Base-by-base conservation (phyloP, 2,329 filamentous ascomycete genomes). In the Diaporthe velutina region DNA sequence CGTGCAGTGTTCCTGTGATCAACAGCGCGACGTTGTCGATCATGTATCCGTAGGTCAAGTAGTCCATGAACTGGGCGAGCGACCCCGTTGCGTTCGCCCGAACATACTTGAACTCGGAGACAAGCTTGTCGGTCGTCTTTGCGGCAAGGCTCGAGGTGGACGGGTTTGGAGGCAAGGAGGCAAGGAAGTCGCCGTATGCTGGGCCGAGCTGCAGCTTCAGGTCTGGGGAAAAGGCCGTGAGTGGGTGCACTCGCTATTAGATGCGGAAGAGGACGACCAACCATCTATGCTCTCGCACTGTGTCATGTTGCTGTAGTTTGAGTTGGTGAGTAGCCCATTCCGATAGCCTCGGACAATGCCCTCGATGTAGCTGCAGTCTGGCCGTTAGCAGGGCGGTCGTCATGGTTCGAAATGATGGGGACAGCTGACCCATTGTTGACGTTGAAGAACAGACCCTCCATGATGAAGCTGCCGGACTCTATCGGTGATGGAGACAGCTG, bases 11-110 rank as follows among this genome's bases (percentile, higher is more conserved):
- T 77, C 97, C 97, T 30, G 97, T 99, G 84, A 99, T 99, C 81
- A 99, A 92, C 54, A 99, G 93, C 52, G 97, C 97, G 71, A 99
- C 95, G 81, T 99, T 99, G 86, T 99, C 97, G 85, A 99, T 99
- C 97, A 99, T 99, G 89, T 99, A 99, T 77, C 96, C 96, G 84
- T 99, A 99, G 1, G 97, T 99, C 76, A 99, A 88, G 85, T 98
- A 99, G 84, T 98, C 95, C 91, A 99, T 95, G 85, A 99, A 99
- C 83, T 95, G 95, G 77, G 96, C 93, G 50, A 98, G 91, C 1
- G 95, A 95, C 22, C 97, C 97, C 2, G 95, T 95, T 38, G 96
- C 94, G 82, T 99, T 98, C 77, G 96, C 95, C 79, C 97, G 95
- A 60, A 99, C 90, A 84, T 99, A 99, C 82, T 95, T 93, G 84